phyloP scores from a whole-genome alignment of 768 basidiomycete species.

The Obba rivulosa region DNA sequence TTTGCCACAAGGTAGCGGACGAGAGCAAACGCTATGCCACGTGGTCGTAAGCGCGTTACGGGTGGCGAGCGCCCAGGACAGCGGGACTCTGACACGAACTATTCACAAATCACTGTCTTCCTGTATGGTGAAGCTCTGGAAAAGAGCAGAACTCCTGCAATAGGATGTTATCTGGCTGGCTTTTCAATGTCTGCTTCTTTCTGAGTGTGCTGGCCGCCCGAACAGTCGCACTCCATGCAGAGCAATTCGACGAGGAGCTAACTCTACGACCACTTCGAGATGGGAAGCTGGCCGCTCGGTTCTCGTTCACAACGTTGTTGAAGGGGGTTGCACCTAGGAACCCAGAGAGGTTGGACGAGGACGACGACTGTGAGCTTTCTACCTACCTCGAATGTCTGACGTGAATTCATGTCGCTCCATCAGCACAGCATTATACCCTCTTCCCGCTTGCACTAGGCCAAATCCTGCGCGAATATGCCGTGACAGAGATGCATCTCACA shows the following conservation, averaged over 20 bases:
- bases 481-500: conserved; percentile 84
- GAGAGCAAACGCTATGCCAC: too few species aligned
- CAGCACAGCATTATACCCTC: conserved; percentile 82
- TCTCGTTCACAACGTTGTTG: conserved; percentile 70
- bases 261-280: conserved; percentile 61
- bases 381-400: neutral
- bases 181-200: neutral
- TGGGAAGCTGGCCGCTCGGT: conserved; percentile 76
- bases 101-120: too few species aligned
- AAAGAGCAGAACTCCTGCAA: too few species aligned
- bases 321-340: conserved; percentile 49
- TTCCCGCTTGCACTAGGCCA: conserved; percentile 87
- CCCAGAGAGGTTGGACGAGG: conserved; percentile 39
- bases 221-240: conserved; percentile 14
- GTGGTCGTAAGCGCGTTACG: too few species aligned
- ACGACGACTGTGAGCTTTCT: conserved; percentile 45
- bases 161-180: too few species aligned
- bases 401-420: neutral
- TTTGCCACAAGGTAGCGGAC: too few species aligned
- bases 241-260: conserved; percentile 53
- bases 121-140: too few species aligned
- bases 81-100: too few species aligned
- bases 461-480: conserved; percentile 77
- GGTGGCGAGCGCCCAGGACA: too few species aligned
- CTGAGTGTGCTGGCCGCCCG: neutral